Conservation (phyloP, 2,329 filamentous ascomycete genomes). For the Verticillium nubilum region DNA sequence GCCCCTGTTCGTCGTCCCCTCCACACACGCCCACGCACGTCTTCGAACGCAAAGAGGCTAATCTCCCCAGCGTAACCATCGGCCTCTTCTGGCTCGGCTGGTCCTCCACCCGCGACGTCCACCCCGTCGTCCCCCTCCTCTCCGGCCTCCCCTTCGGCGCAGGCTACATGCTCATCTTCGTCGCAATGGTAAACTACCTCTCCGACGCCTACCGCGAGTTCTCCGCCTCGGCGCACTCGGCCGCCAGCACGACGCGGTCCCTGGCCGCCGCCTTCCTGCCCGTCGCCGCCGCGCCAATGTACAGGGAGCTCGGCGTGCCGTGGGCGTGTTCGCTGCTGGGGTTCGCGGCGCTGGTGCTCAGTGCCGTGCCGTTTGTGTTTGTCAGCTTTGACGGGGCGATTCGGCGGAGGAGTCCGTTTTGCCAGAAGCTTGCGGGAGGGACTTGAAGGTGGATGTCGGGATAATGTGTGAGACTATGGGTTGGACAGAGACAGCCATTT, state of each 20-base stretch:
- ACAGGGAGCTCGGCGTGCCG: constrained; percentile 36
- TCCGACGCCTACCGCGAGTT: constrained; percentile 49
- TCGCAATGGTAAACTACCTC: constrained; percentile 58
- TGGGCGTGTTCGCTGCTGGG: constrained; percentile 49
- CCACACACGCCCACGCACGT: constrained; percentile 9
- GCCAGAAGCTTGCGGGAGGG: background rate
- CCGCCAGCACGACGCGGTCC: constrained; percentile 11
- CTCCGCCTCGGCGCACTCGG: constrained; percentile 27
- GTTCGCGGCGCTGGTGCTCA: constrained; percentile 43
- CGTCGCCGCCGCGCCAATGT: constrained; percentile 47
- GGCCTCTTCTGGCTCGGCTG: constrained; percentile 60
- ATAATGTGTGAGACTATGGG: background rate
- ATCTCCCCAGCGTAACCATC: constrained; percentile 23
- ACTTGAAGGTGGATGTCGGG: background rate
- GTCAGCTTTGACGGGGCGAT: constrained; percentile 39
- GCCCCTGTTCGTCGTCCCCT: constrained; percentile 41
- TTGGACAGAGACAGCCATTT: too few species aligned
- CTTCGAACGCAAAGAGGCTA: background rate
- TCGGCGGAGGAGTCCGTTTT: background rate
- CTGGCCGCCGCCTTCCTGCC: constrained; percentile 39
- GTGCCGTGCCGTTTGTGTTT: constrained; percentile 45
- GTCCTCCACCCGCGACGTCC: constrained; percentile 40
- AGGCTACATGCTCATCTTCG: constrained; percentile 59
- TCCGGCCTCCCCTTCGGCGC: constrained; percentile 57
- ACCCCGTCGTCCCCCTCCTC: constrained; percentile 51